phyloP scores from a whole-genome alignment of 1,284 basidiomycete genomes.

The Volvariella volvacea region DNA sequence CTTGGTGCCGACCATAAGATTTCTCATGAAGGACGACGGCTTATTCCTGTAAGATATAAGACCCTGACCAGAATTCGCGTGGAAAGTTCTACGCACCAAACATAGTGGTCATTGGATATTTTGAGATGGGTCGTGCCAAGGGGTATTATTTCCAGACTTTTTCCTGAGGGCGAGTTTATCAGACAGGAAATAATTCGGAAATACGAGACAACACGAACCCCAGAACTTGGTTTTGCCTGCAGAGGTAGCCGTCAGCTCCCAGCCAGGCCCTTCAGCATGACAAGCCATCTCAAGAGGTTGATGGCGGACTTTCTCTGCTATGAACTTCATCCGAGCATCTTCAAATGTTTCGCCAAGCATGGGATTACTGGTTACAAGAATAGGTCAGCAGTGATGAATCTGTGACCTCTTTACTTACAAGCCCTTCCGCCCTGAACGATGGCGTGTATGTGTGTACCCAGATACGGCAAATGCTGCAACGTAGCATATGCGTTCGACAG shows the following conservation, averaged over 20 bases:
- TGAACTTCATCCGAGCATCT: slow-evolving; percentile 70
- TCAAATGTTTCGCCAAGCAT: slow-evolving; percentile 89
- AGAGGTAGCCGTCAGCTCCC: slow-evolving; percentile 68
- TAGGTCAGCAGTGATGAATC: slow-evolving; percentile 2
- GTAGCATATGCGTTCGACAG: slow-evolving; percentile 67
- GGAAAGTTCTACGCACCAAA: slow-evolving; percentile 50
- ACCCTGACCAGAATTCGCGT: slow-evolving; percentile 1
- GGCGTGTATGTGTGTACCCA: slow-evolving; percentile 73
- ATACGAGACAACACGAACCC: slow-evolving; percentile 46
- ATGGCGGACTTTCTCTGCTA: slow-evolving; percentile 87
- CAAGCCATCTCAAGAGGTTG: slow-evolving; percentile 81
- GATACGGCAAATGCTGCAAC: slow-evolving; percentile 84
- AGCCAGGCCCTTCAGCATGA: slow-evolving; percentile 73
- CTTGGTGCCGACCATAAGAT: slow-evolving; percentile 85
- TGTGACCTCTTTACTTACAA: slow-evolving; percentile 54
- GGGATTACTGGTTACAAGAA: slow-evolving; percentile 54
- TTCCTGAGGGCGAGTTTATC: slow-evolving; percentile 48
- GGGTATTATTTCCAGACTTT: slow-evolving; percentile 80
- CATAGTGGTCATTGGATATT: slow-evolving; percentile 59
- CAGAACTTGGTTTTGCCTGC: slow-evolving; percentile 85
- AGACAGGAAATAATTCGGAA: slow-evolving; percentile 13
- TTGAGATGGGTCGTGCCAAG: slow-evolving; percentile 60
- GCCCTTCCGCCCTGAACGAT: slow-evolving; percentile 78
- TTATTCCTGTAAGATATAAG: slow-evolving; percentile 50
- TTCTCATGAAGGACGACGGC: slow-evolving; percentile 84